Evolutionary conservation across 164 flowering plant genomes (phyloP), one percentile per base, ranked within the genome.

Genomic region (Aristolochia contorta): DNA sequence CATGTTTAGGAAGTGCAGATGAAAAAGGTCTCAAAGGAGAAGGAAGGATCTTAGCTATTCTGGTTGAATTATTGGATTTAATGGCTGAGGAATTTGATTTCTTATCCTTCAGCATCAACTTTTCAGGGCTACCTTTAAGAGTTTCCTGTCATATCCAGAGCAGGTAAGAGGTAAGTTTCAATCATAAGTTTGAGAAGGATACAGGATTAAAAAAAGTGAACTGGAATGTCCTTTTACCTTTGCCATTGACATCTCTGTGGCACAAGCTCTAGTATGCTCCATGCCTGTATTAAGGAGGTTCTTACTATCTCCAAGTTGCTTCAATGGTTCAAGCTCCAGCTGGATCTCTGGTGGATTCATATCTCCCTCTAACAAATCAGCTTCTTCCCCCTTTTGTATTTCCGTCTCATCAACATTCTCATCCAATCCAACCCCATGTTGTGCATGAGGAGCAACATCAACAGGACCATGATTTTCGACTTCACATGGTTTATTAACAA

Each of bases 121-220:
- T 56, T 68, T 69, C 72, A 4, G 56, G 60, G 62, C 54, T 58
- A 47, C 54, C 59, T 52, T 61, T 41, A 48, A 23, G 49, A 21
- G n/a, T 66, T 58, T 74, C 78, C 88, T 84, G 78, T 27, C 58
- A 54, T 12, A 67, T 20, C 22, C 24, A 15, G n/a, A 18, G 56
- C 30, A 41, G 32, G 58, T 46, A 32, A 67, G 48, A 33, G 56
- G 16, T 27, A 43, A 54, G 43, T 37, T 37, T 6, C 43, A 37
- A 37, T 37, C 9, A 10, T 37, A 37, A 37, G 12, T 18, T 53
- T 23, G 56, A 10, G 27, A 43, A 16, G 16, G 15, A 54, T 6
- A 22, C 32, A 24, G 51, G 16, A 22, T 23, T 4, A 16, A 48
- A 50, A 55, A 32, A 12, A 54, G 18, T 2, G 20, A 53, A 33